Conservation (phyloP, 2,329 filamentous ascomycete species). For the Lecanicillium sp. region DNA sequence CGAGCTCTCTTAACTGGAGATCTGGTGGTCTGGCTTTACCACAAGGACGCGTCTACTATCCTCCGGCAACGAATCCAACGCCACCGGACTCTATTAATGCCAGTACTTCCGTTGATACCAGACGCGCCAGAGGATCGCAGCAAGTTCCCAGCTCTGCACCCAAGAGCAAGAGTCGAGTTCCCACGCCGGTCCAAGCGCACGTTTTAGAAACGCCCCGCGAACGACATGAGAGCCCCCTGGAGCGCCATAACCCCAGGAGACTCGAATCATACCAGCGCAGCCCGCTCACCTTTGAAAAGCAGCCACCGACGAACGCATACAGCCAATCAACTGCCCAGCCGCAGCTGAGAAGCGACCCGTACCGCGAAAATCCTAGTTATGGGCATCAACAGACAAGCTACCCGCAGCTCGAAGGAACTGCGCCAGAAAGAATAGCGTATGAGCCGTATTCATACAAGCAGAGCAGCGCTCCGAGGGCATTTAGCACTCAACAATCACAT, state of each 20-base stretch:
- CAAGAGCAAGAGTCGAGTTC: not conserved
- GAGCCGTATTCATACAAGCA: not conserved
- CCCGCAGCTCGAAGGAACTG: not conserved
- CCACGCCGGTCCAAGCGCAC: slow-evolving; percentile 5
- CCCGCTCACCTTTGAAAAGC: not conserved
- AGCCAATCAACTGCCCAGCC: not conserved
- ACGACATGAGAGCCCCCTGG: slow-evolving; percentile 11
- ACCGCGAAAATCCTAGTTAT: slow-evolving; percentile 5
- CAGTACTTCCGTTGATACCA: not conserved
- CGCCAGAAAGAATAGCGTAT: slow-evolving; percentile 1
- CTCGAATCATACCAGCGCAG: slow-evolving; percentile 1
- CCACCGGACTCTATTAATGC: slow-evolving; percentile 3
- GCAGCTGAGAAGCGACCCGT: slow-evolving; percentile 3
- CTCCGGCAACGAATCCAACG: slow-evolving; percentile 12
- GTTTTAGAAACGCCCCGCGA: slow-evolving; percentile 1
- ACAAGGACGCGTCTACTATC: slow-evolving; percentile 18
- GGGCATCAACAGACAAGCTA: slow-evolving; percentile 1
- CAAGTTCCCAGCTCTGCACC: not conserved
- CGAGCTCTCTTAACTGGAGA: slow-evolving; percentile 4
- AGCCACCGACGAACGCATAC: not conserved
- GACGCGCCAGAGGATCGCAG: not conserved
- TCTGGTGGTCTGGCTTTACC: slow-evolving; percentile 16
- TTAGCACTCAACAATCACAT: not conserved
- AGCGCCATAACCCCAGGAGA: slow-evolving; percentile 10
- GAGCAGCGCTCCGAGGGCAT: not conserved